phyloP scores from a whole-genome alignment of 2,329 filamentous ascomycete species.

The Furcasterigmium sp. region DNA sequence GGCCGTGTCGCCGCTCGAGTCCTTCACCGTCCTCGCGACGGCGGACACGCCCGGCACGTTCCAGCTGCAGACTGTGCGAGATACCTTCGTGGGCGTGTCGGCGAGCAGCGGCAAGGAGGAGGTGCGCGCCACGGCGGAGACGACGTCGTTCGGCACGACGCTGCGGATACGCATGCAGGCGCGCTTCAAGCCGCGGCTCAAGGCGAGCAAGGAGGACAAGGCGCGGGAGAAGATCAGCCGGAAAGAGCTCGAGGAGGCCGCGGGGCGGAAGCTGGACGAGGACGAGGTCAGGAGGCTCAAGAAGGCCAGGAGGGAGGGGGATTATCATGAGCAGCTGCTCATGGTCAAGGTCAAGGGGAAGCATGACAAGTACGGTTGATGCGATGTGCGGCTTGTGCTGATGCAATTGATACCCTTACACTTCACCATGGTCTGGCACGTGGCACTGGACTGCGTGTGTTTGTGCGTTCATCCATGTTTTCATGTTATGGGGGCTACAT shows the following conservation, averaged over 20 bases:
- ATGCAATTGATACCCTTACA: neutral
- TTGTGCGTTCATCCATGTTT: neutral
- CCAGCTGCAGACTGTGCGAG: conserved; percentile 66
- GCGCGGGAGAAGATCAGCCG: conserved; percentile 79
- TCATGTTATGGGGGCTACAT: neutral
- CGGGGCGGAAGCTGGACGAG: conserved; percentile 71
- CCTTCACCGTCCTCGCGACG: conserved; percentile 63
- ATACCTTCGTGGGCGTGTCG: conserved; percentile 61
- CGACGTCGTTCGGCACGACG: conserved; percentile 63
- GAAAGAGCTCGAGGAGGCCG: conserved; percentile 77
- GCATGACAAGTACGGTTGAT: conserved; percentile 71
- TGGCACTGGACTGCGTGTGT: neutral
- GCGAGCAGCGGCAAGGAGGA: conserved; percentile 50
- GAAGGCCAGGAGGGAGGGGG: conserved; percentile 75
- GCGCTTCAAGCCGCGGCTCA: conserved; percentile 80
- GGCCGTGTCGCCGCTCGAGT: conserved; percentile 79
- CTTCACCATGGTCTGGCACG: neutral
- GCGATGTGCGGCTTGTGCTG: no score
- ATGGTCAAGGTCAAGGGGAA: conserved; percentile 88
- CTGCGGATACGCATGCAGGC: conserved; percentile 90
- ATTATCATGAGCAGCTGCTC: conserved; percentile 82
- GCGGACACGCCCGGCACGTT: conserved; percentile 66
- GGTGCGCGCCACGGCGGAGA: conserved; percentile 70
- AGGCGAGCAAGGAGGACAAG: conserved; percentile 76
- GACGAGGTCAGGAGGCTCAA: conserved; percentile 83